These are phyloP conservation scores for Escallonia rubra DNA, from an alignment of 129 eudicot species.

Conservation along the genomic window DNA sequence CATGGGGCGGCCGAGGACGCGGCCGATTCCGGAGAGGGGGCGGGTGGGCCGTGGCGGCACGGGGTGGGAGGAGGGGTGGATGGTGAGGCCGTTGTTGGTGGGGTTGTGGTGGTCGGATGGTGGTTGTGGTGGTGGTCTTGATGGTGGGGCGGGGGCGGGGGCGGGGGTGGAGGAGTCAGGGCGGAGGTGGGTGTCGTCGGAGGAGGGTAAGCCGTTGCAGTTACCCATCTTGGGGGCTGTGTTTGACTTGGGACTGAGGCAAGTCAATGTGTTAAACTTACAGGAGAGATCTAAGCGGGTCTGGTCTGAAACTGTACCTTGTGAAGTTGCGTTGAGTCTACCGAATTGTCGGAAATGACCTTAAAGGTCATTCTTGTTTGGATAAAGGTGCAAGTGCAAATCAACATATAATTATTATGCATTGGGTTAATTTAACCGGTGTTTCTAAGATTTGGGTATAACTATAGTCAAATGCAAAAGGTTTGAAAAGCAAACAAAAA, in stretches of 20 bases:
- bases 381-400: no score
- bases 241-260: constrained; percentile 5
- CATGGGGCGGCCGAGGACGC: constrained; percentile 92
- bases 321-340: no score
- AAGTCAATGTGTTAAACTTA: constrained; percentile 19
- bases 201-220: constrained; percentile 51
- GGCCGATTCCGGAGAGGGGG: constrained; percentile 44
- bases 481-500: no score
- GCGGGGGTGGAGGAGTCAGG: constrained; percentile 10
- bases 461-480: no score
- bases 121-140: constrained; percentile 18
- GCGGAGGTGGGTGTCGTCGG: constrained; percentile 8
- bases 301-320: neutral
- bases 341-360: no score
- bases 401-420: no score
- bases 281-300: constrained; percentile 1
- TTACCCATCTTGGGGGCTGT: constrained; percentile 53
- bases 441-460: no score
- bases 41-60: constrained; percentile 11
- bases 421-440: no score
- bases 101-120: constrained; percentile 25
- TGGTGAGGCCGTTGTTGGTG: constrained; percentile 32
- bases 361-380: no score
- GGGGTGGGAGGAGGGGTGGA: constrained; percentile 34
- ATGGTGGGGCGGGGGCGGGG: constrained; percentile 13